Percentiles rank a stretch among this genome's conserved stretches.
Evolutionary conservation across 164 flowering plant species (phyloP).

Genomic region (Liriodendron chinense): DNA sequence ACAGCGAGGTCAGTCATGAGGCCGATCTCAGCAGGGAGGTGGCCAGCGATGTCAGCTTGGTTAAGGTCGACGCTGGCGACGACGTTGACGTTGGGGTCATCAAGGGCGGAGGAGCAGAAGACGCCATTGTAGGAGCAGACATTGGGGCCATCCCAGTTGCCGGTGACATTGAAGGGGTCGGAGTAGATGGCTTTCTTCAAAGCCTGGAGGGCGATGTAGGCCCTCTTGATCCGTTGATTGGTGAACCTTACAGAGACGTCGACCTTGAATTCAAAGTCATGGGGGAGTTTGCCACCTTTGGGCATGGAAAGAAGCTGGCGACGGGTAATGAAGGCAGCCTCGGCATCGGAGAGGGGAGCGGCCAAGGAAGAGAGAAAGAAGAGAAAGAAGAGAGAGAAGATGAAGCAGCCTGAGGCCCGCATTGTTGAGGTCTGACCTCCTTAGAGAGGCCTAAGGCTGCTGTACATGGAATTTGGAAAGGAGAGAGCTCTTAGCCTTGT

Average conservation of each 20-base stretch:
- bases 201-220: slow-evolving; percentile 35
- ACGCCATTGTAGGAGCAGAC: slow-evolving; percentile 34
- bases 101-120: slow-evolving; percentile 20
- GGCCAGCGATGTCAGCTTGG: slow-evolving; percentile 24
- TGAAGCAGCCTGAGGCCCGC: slow-evolving; percentile 24
- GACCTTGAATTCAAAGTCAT: slow-evolving; percentile 14
- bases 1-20: slow-evolving; percentile 24
- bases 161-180: slow-evolving; percentile 29
- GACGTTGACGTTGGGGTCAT: slow-evolving; percentile 13
- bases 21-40: slow-evolving; percentile 26
- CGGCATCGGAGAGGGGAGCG: slow-evolving; percentile 13
- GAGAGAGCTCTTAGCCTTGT: background rate
- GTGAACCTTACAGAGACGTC: slow-evolving; percentile 11
- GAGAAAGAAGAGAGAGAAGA: slow-evolving; percentile 6
- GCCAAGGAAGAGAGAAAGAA: background rate
- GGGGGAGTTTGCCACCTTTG: slow-evolving; percentile 12
- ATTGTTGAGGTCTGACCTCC: slow-evolving; percentile 7
- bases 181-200: slow-evolving; percentile 28
- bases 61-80: slow-evolving; percentile 32
- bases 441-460: slow-evolving; percentile 12
- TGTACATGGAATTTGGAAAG: background rate
- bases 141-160: slow-evolving; percentile 30
- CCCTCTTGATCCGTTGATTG: slow-evolving; percentile 24
- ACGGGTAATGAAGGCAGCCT: slow-evolving; percentile 13
- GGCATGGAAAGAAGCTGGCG: slow-evolving; percentile 18